Evolutionary conservation across 768 basidiomycete genomes (phyloP), one percentile per base, ranked within the genome.

Genomic region (Rhizopogon vulgaris): DNA sequence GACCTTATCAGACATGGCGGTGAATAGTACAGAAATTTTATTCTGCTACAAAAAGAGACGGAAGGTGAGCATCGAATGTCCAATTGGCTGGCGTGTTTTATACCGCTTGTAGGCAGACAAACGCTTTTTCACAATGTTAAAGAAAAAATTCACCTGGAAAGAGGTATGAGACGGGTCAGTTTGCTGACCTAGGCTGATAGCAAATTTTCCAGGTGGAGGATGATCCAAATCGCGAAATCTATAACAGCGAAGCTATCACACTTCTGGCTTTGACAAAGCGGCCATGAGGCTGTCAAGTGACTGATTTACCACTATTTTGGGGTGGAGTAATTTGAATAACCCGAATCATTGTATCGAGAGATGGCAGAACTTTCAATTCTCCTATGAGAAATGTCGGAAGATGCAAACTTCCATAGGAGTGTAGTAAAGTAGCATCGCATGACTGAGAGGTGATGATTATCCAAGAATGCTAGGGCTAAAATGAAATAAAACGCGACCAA

Each of bases 11-110:
- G 79, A 85, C 40, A 78, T 95, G 36, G 73, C 78, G 1, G 55
- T 62, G 25, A 72, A 75, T 18, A 66, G 68, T 17, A 79, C 85
- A 15, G 85, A 91, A 52, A 78, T 94, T 38, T 66, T 95, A 34
- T 93, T 97, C 69, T 94, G 91, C 63, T 95, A 93, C 72, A 94
- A 94, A 71, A 95, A 94, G 63, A 78, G 94, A 49, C 78, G 94
- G 70, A 94, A 92, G 80, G 91, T 86, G 27, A n/a, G 37, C 30
- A 18, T 48, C 36, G 25, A 11, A 27, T 11, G 7, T 7, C 30
- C 30, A 30, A 28, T 49, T 36, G 38, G 17, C 50, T 57, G 48
- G 14, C 24, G 6, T 54, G 41, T 17, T 52, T 36, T 17, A 24
- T 8, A 25, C 25, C 27, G 41, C 27, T 14, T 32, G 30, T 54